Conservation (phyloP, 306 rosid species). For the Gleditsia sinensis region DNA sequence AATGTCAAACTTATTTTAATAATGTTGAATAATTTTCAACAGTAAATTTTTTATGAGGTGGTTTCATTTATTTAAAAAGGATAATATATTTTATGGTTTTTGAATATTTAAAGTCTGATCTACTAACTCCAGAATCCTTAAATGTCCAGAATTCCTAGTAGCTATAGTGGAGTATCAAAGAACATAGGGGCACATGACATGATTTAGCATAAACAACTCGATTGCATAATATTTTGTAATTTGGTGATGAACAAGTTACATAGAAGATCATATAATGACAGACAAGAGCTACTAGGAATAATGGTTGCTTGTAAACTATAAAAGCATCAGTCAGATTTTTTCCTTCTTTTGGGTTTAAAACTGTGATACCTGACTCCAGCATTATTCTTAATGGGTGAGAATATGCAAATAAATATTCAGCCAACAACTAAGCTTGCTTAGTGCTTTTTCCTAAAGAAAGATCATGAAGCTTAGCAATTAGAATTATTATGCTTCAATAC, state of each 20-base stretch:
- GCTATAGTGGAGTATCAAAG: no score
- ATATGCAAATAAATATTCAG: background rate
- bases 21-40: background rate
- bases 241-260: slow-evolving; percentile 3
- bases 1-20: slow-evolving; percentile 13
- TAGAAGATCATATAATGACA: background rate
- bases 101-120: background rate
- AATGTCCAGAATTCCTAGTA: no score
- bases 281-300: slow-evolving; percentile 4
- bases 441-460: background rate
- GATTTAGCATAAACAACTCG: no score
- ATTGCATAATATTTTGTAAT: background rate
- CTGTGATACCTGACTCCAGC: slow-evolving; percentile 8
- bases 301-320: slow-evolving; percentile 8
- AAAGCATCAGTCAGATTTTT: slow-evolving; percentile 13
- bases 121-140: background rate
- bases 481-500: slow-evolving; percentile 9
- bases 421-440: background rate
- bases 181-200: slow-evolving; percentile 10
- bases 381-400: background rate
- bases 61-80: background rate
- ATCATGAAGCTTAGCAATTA: slow-evolving; percentile 21
- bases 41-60: background rate
- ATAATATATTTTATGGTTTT: background rate
- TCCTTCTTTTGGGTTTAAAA: background rate